Evolutionary conservation across 176 grass and related monocot species (phyloP).

Genomic region (Rhynchospora breviuscula): DNA sequence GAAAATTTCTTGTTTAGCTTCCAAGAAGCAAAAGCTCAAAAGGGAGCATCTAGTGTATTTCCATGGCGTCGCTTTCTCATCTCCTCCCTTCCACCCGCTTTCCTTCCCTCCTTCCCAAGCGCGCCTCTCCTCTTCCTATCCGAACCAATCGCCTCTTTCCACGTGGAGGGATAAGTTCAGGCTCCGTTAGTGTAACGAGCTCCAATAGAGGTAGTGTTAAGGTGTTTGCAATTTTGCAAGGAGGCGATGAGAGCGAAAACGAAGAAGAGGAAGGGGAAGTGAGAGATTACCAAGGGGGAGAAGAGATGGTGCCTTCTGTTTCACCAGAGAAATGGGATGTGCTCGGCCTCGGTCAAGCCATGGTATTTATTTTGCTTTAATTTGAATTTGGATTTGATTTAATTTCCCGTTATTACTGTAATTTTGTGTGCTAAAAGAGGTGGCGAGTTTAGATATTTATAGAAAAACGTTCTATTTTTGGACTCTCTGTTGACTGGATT

Average conservation of each 20-base stretch:
- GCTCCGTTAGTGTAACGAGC: background rate
- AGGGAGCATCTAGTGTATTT: background rate
- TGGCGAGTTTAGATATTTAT: too few species aligned
- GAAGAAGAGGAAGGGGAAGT: constrained; percentile 32
- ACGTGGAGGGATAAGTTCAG: constrained; percentile 1
- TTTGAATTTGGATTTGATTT: background rate
- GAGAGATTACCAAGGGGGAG: constrained; percentile 23
- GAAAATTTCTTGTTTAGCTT: background rate
- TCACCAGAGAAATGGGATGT: constrained; percentile 76
- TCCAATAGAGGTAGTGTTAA: constrained; percentile 6
- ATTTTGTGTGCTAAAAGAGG: background rate
- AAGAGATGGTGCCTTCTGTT: constrained; percentile 23
- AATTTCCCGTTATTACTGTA: background rate
- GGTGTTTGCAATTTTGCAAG: constrained; percentile 24
- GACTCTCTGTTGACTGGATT: background rate
- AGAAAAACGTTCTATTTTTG: background rate
- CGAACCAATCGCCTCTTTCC: background rate
- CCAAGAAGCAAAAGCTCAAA: background rate
- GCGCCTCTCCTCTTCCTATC: constrained; percentile 2
- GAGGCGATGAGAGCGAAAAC: constrained; percentile 42
- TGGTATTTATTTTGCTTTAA: constrained; percentile 38
- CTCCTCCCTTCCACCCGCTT: constrained; percentile 8
- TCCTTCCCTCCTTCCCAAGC: background rate
- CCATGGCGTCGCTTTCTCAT: background rate
- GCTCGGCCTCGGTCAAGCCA: constrained; percentile 85